phyloP scores from a whole-genome alignment of 1,284 basidiomycete species.

The Ustilago cynodontis region DNA sequence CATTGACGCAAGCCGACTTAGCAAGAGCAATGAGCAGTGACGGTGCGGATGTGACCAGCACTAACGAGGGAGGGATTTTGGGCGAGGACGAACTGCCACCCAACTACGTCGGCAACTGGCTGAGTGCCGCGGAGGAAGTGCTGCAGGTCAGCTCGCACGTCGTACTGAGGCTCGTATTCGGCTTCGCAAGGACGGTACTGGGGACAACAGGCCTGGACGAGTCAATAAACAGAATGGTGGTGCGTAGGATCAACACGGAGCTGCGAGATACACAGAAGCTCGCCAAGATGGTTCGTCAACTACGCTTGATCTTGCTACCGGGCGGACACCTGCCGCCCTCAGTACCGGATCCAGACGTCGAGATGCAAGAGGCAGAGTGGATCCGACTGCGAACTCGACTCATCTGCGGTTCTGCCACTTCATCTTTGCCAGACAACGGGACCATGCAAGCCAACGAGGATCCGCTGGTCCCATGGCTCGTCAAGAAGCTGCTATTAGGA shows the following conservation, averaged over 20 bases:
- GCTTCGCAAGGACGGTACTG: slow-evolving; percentile 22
- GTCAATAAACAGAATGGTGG: slow-evolving; percentile 23
- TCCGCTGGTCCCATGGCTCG: slow-evolving; percentile 3
- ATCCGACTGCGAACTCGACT: slow-evolving; percentile 38
- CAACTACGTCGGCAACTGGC: slow-evolving; percentile 41
- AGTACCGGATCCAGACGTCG: slow-evolving; percentile 34
- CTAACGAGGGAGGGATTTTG: not conserved
- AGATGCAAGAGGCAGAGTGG: slow-evolving; percentile 43
- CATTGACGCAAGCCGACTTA: not conserved
- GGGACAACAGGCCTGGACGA: slow-evolving; percentile 22
- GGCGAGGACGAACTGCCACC: slow-evolving; percentile 15
- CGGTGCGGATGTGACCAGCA: not conserved
- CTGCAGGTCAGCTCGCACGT: slow-evolving; percentile 14
- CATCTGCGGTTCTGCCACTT: not conserved
- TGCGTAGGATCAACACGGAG: slow-evolving; percentile 19
- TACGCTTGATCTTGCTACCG: slow-evolving; percentile 35
- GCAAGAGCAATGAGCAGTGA: not conserved
- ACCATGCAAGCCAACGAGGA: not conserved
- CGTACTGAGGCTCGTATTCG: slow-evolving; percentile 21
- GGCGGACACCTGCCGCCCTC: slow-evolving; percentile 44
- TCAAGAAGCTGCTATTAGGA: slow-evolving; percentile 34
- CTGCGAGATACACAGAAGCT: slow-evolving; percentile 31
- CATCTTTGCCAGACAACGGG: not conserved
- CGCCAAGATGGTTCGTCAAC: slow-evolving; percentile 17
- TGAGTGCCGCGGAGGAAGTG: slow-evolving; percentile 31